A percentile compares a stretch with the other conserved stretches of the same genome.
These are phyloP conservation scores for Phytophthora crassamura DNA, from an alignment of 352 stramenopile genomes.

Conservation along the genomic window DNA sequence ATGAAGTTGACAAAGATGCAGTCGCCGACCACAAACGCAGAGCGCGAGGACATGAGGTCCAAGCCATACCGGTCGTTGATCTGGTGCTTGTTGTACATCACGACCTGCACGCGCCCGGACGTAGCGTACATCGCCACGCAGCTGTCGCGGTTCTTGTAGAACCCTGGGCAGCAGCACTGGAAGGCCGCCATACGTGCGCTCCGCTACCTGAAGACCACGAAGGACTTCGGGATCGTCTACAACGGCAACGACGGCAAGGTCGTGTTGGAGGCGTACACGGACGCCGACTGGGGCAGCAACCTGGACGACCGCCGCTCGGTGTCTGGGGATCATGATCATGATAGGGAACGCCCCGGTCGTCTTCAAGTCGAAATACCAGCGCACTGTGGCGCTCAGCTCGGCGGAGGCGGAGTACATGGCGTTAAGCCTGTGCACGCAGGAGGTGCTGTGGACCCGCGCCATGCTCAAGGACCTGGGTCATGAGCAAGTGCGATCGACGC, in stretches of 20 bases:
- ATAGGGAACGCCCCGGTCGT: constrained; percentile 2
- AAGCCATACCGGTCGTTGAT: background rate
- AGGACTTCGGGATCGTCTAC: no score
- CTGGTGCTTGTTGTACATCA: constrained; percentile 1
- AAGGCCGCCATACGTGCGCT: no score
- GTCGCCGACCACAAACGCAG: background rate
- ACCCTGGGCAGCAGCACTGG: background rate
- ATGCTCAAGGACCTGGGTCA: no score
- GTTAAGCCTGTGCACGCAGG: no score
- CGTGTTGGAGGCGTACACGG: no score
- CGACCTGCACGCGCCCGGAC: background rate
- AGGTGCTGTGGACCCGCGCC: no score
- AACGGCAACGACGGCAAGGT: no score
- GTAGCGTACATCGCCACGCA: background rate
- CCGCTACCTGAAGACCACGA: no score
- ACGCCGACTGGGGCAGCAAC: no score
- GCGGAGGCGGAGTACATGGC: constrained; percentile 18
- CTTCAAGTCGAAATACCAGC: constrained; percentile 14
- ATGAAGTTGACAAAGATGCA: constrained; percentile 2
- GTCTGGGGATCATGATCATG: constrained; percentile 5
- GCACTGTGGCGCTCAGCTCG: constrained; percentile 13
- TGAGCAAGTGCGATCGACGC: no score
- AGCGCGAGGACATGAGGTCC: background rate
- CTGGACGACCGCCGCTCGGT: constrained; percentile 10
- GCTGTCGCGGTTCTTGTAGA: background rate